Evolutionary conservation across 805 yeast genomes (phyloP), one percentile per base, ranked within the genome.

Genomic region (Ogataea henricii): DNA sequence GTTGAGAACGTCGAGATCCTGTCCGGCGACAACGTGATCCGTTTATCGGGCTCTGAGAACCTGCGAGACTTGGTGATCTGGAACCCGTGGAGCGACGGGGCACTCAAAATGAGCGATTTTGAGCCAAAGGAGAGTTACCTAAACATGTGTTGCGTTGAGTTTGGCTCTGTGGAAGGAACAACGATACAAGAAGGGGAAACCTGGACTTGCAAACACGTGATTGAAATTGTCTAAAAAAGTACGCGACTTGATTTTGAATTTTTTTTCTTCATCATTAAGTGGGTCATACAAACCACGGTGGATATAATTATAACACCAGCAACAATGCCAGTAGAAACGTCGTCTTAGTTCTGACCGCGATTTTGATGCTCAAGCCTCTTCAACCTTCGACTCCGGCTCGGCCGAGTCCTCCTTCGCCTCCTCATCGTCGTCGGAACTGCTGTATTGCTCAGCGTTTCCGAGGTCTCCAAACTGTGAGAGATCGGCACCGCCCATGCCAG

Each of bases 401-500:
- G 51, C 62, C 4, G n/a, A n/a, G n/a, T 40, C 62, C 9, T 54
- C 63, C 18, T 55, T 60, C 5, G 52, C 60, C 12, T 55, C 62
- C 21, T 63, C 67, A 18, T 59, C 66, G 29, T 57, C 64, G 17
- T 27, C 25, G n/a, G 69, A 59, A 37, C 67, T 62, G 44, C 65
- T 57, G 33, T 60, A 60, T 30, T 63, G 42, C 18, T 39, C 42
- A 27, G 42, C 42, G 20, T 27, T 39, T 6, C 33, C 30, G 23
- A 39, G 25, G 32, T 39, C 42, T 6, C 42, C 42, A 13, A 39
- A 39, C 22, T 39, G 42, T 8, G 42, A 39, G 22, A 39, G 33
- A 18, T 39, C 42, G n/a, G 29, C 40, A n/a, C 40, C 59, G 18
- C 67, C 73, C 20, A 67, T 76, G 37, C 74, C 81, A 17, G 73